Base-by-base conservation (phyloP, 345 rosid genomes). In the Hibiscus trionum region DNA sequence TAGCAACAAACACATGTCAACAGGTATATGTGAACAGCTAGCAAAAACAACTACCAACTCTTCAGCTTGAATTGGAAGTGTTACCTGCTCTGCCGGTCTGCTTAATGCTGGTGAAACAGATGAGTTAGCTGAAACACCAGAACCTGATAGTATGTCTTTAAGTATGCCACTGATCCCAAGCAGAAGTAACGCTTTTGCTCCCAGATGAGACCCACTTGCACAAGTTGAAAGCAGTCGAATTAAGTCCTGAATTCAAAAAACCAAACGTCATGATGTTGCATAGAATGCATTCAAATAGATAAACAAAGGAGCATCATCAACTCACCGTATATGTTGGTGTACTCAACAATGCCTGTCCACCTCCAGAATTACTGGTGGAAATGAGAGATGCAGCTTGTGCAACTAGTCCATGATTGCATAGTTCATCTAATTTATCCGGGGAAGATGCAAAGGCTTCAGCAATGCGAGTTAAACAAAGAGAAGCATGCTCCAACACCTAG, bases 401-500 rank as follows among this genome's bases (percentile, higher is more conserved):
- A 76, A 96, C 98, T 73, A 96, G 79, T 66, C 97, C 98, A 82
- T 96, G 93, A 80, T 96, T 89, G 82, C 99, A 96, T 62, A 96
- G 82, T 78, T 87, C 96, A 79, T 96, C 99, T 71, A 96, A 76
- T 84, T 91, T 91, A 75, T 89, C 96, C 3, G 98, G 87, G n/a
- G 85, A 83, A 14, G 93, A 88, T 29, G 97, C 92, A 75, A 96
- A 96, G 63, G 98, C 94, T 84, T 96, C 99, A 64, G 98, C 93
- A 85, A 96, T 93, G 63, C 98, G 93, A 71, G 99, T 96, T 81
- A 96, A 84, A 74, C 99, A 96, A 76, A 89, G 88, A 77, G 99
- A 96, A 62, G 99, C 99, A 77, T 91, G 91, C 71, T 96, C 98
- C 86, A 96, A 78, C 66, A 96, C 99, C 99, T 95, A 85, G 55